phyloP scores from a whole-genome alignment of 2,329 filamentous ascomycete genomes.

The Thermoascus crustaceus region DNA sequence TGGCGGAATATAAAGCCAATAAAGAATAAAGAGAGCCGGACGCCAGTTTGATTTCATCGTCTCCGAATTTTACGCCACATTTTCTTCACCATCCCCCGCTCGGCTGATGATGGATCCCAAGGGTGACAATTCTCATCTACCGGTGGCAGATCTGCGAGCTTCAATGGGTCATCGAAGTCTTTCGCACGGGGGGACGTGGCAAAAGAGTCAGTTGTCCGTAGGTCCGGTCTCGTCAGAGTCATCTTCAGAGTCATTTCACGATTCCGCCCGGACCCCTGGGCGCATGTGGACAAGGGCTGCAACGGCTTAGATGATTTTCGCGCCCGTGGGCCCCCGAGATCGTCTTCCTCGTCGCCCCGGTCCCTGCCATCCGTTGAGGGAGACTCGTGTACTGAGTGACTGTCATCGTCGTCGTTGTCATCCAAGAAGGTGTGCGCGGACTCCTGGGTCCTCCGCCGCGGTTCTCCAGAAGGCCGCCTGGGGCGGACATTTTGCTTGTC shows the following conservation, averaged over 20 bases:
- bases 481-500: slow-evolving; percentile 21
- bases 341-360: slow-evolving; percentile 14
- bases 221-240: slow-evolving; percentile 84
- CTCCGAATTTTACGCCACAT: slow-evolving; percentile 37
- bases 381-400: slow-evolving; percentile 35
- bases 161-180: slow-evolving; percentile 45
- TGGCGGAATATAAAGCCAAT: slow-evolving; percentile 4
- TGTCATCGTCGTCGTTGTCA: slow-evolving; percentile 41
- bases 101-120: slow-evolving; percentile 37
- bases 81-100: slow-evolving; percentile 33
- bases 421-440: slow-evolving; percentile 45
- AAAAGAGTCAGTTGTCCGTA: slow-evolving; percentile 45
- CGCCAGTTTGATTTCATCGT: slow-evolving; percentile 12
- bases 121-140: slow-evolving; percentile 35
- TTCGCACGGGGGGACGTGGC: slow-evolving; percentile 56
- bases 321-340: slow-evolving; percentile 5
- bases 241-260: slow-evolving; percentile 94
- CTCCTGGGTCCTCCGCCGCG: slow-evolving; percentile 37
- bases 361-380: slow-evolving; percentile 27
- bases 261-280: slow-evolving; percentile 39
- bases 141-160: slow-evolving; percentile 45
- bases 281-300: background rate
- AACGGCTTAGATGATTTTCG: slow-evolving; percentile 4
- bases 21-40: slow-evolving; percentile 3
- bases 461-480: slow-evolving; percentile 12